Percentiles rank a stretch among this genome's conserved stretches.
These are phyloP conservation scores for Debaryomyces sp. DNA, from an alignment of 1,139 yeast genomes.

Conservation along the genomic window DNA sequence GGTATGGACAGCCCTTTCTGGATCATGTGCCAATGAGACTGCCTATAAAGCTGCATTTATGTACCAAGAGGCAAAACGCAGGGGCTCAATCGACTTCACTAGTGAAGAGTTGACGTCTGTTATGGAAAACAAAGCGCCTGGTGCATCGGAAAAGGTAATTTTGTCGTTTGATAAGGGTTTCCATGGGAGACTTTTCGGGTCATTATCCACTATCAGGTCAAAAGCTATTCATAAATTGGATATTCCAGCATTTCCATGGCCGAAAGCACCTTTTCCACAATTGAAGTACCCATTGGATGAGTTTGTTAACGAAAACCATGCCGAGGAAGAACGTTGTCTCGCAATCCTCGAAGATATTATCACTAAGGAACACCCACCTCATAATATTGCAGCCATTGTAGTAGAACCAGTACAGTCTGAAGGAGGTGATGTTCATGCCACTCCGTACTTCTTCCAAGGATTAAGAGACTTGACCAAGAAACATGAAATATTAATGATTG, in stretches of 20 bases:
- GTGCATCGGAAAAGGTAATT: slow-evolving; percentile 68
- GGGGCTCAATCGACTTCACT: slow-evolving; percentile 59
- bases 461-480: slow-evolving; percentile 64
- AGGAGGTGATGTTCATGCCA: slow-evolving; percentile 76
- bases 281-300: slow-evolving; percentile 67
- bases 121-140: slow-evolving; percentile 70
- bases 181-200: slow-evolving; percentile 77
- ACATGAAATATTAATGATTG: slow-evolving; percentile 60
- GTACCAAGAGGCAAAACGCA: slow-evolving; percentile 63
- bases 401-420: slow-evolving; percentile 77
- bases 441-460: slow-evolving; percentile 62
- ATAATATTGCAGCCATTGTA: slow-evolving; percentile 63
- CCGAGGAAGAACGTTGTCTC: slow-evolving; percentile 65
- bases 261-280: slow-evolving; percentile 70
- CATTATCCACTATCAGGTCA: slow-evolving; percentile 72
- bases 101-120: slow-evolving; percentile 58
- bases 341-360: slow-evolving; percentile 56
- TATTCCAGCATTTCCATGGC: slow-evolving; percentile 79
- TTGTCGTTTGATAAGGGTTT: slow-evolving; percentile 71
- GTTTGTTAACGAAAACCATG: slow-evolving; percentile 50
- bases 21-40: slow-evolving; percentile 77
- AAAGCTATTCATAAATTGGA: slow-evolving; percentile 77
- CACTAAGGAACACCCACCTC: slow-evolving; percentile 46
- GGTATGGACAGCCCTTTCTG: slow-evolving; percentile 73
- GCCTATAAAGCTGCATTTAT: slow-evolving; percentile 80